phyloP scores from a whole-genome alignment of 2,329 filamentous ascomycete genomes.

The Penicillium concentricum region DNA sequence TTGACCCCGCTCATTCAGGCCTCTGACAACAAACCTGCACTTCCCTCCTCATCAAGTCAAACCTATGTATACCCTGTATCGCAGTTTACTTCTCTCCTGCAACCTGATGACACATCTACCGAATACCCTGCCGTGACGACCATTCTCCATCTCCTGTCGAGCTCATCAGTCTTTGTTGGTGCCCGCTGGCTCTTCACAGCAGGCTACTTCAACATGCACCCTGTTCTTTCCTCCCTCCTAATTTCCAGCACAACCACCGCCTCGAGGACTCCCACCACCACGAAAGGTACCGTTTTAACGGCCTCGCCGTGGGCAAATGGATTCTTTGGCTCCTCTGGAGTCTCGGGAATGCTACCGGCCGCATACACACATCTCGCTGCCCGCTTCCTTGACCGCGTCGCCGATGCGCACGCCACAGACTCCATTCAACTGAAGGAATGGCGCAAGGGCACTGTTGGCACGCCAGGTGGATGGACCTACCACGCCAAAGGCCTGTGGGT shows the following conservation, averaged over 20 bases:
- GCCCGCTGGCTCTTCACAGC: constrained; percentile 95
- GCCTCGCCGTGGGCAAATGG: constrained; percentile 93
- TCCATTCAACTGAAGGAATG: constrained; percentile 80
- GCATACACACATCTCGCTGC: constrained; percentile 88
- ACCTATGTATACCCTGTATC: constrained; percentile 83
- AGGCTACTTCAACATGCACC: constrained; percentile 96
- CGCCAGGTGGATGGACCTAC: constrained; percentile 90
- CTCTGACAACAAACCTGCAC: constrained; percentile 31
- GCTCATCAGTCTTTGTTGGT: constrained; percentile 58
- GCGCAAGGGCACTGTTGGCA: constrained; percentile 75
- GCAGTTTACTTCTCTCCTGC: constrained; percentile 82
- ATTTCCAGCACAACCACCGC: constrained; percentile 62
- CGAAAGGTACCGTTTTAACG: constrained; percentile 78
- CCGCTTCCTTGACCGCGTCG: constrained; percentile 69
- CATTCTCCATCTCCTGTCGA: constrained; percentile 67
- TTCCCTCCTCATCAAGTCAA: constrained; percentile 47
- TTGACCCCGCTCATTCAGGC: constrained; percentile 67
- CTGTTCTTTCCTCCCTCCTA: constrained; percentile 75
- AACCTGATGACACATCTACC: constrained; percentile 71
- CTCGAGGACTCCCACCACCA: constrained; percentile 31
- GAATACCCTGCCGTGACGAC: constrained; percentile 79
- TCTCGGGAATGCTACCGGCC: constrained; percentile 85
- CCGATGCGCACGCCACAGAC: constrained; percentile 51
- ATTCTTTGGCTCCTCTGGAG: constrained; percentile 83
- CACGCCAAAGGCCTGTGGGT: constrained; percentile 97